Conservation (phyloP, 345 rosid species). For the Eucalyptus tenuipes region DNA sequence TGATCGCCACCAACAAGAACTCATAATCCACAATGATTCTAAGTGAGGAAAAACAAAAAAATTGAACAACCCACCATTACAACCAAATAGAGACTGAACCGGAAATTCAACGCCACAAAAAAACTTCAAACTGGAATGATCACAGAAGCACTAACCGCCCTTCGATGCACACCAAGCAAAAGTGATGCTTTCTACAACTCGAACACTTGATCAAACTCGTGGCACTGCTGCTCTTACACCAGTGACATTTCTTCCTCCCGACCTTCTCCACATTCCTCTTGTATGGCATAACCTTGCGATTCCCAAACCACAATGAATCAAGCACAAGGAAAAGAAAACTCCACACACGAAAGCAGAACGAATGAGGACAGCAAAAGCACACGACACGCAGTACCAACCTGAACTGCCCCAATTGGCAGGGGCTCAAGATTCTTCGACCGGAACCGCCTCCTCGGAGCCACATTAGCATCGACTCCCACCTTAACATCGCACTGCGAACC, state of each 20-base stretch:
- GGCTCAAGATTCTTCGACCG: conserved; percentile 89
- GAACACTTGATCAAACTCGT: conserved; percentile 51
- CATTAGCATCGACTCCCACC: conserved; percentile 34
- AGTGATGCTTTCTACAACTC: conserved; percentile 55
- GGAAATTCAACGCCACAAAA: background rate
- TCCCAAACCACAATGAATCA: background rate
- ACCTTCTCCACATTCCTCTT: conserved; percentile 38
- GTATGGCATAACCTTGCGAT: conserved; percentile 41
- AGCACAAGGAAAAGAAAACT: background rate
- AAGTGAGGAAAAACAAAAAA: background rate
- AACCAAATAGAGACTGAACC: background rate
- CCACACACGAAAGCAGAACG: background rate
- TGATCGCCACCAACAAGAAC: background rate
- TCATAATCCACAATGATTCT: background rate
- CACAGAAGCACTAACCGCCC: conserved; percentile 34
- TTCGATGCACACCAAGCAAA: conserved; percentile 61
- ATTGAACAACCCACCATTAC: background rate
- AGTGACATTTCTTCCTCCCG: conserved; percentile 74
- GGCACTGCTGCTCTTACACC: conserved; percentile 59
- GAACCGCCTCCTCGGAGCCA: conserved; percentile 38
- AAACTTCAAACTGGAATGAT: background rate
- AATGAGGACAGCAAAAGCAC: background rate
- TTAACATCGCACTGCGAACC: conserved; percentile 54
- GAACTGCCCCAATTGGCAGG: conserved; percentile 34
- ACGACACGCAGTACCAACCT: background rate